These are phyloP conservation scores for Aureobasidium sp. DNA, from an alignment of 2,329 filamentous ascomycete species.

Conservation along the genomic window DNA sequence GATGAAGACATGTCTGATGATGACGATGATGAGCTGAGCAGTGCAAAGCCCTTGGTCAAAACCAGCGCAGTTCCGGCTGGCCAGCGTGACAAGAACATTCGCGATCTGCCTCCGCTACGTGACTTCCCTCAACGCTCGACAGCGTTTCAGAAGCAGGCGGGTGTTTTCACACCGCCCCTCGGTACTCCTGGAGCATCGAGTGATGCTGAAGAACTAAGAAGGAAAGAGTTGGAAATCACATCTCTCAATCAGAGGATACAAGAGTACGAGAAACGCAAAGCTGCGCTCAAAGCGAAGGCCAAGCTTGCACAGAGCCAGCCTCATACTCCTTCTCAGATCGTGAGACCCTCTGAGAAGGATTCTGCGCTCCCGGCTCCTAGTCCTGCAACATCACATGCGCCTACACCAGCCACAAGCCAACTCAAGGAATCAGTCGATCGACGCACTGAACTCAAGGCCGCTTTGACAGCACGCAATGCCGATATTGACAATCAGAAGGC, in stretches of 20 bases:
- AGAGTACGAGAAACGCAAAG: constrained; percentile 36
- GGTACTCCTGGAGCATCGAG: constrained; percentile 29
- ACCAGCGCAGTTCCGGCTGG: neutral
- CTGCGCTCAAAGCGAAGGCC: constrained; percentile 28
- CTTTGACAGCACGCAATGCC: constrained; percentile 11
- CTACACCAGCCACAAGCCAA: neutral
- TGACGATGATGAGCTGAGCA: constrained; percentile 8
- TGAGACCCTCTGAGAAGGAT: neutral
- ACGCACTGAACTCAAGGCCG: constrained; percentile 1
- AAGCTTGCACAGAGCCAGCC: neutral
- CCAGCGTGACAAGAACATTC: constrained; percentile 12
- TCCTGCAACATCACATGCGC: neutral
- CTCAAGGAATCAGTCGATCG: neutral
- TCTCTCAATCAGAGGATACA: constrained; percentile 41
- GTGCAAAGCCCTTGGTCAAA: neutral
- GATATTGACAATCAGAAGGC: constrained; percentile 16
- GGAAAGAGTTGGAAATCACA: constrained; percentile 41
- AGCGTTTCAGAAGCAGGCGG: constrained; percentile 16
- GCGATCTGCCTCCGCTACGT: constrained; percentile 17
- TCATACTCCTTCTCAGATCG: neutral
- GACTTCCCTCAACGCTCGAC: constrained; percentile 24
- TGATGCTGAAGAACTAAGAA: constrained; percentile 35
- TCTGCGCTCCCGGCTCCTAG: neutral
- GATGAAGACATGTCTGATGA: constrained; percentile 28
- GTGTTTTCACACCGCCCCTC: constrained; percentile 21